Base-by-base conservation (phyloP, 768 basidiomycete genomes). In the Suillus ampliporus region DNA sequence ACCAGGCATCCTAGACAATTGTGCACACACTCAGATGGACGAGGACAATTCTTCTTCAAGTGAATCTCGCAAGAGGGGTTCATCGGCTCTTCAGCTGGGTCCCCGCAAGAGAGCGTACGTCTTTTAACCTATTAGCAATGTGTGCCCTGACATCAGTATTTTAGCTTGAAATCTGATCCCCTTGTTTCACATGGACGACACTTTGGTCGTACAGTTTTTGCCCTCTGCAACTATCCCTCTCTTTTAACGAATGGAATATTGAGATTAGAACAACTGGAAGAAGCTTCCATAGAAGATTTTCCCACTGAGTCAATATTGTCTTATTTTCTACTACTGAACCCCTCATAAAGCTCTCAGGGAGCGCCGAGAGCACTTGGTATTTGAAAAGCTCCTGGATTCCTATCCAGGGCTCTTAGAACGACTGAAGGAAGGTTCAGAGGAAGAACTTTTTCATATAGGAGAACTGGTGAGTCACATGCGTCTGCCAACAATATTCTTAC, bases 401-500 rank as follows among this genome's bases (percentile, higher is more conserved):
- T n/a, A n/a, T n/a, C n/a, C n/a, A n/a, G n/a, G n/a, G n/a, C n/a
- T n/a, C n/a, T n/a, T n/a, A n/a, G n/a, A 71, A 44, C 35, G 35
- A 7, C 53, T 71, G 14, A 58, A 60, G 48, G 46, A 52, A 4
- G 57, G 64, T 13, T 67, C 57, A 5, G 62, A 67, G 35, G 64
- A 70, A n/a, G 68, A 68, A 4, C 47, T 69, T 2, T 19, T 63
- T 19, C 44, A 58, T 19, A 60, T 69, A 14, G 68, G 68, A 13
- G 64, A 70, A 17, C 37, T 70, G 47, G 71, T 70, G 28, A 10
- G 61, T 66, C 3, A 23, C 21, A 37, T 28, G 28, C 26, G 9
- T 37, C 31, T 21, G 11, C 14, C 14, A n/a, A 4, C 19, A 10
- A 58, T 31, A 14, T 26, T 37, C 17, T 53, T 35, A 26, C 15